A percentile compares a stretch with the other conserved stretches of the same genome.
These are phyloP conservation scores for Paramecium bursaria DNA, from an alignment of 73 alveolate genomes.

Conservation along the genomic window DNA sequence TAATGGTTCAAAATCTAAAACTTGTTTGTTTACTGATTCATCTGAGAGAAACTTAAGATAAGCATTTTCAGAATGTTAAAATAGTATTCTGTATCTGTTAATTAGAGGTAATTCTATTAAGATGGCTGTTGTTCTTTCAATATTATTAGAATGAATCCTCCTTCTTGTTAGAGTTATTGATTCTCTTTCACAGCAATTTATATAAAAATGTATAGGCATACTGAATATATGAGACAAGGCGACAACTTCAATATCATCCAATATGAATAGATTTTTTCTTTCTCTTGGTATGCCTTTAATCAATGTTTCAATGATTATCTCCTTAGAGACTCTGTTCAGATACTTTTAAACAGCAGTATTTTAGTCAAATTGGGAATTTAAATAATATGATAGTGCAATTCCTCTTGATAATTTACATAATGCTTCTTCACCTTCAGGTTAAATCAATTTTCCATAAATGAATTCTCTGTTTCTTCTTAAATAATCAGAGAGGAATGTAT, in stretches of 20 bases:
- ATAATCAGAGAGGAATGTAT: slow-evolving; percentile 11
- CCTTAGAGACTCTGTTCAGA: not conserved
- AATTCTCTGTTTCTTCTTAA: not conserved
- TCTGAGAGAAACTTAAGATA: no score
- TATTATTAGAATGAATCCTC: slow-evolving; percentile 26
- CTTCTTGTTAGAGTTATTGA: not conserved
- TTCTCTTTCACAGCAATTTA: slow-evolving; percentile 25
- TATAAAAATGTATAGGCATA: slow-evolving; percentile 31
- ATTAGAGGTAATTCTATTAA: no score
- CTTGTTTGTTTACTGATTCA: no score
- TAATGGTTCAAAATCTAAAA: no score
- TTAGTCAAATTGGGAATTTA: slow-evolving; percentile 11
- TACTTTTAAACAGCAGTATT: not conserved
- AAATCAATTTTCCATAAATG: not conserved
- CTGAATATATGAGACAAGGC: slow-evolving; percentile 44
- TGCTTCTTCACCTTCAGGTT: not conserved
- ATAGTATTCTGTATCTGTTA: no score
- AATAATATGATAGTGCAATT: slow-evolving; percentile 22
- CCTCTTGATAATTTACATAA: slow-evolving; percentile 39
- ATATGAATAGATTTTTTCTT: slow-evolving; percentile 2
- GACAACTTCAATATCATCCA: slow-evolving; percentile 34
- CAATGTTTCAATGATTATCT: slow-evolving; percentile 5
- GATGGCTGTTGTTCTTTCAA: slow-evolving; percentile 28
- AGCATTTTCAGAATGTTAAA: no score
- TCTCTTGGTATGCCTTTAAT: not conserved